These are phyloP conservation scores for Fusarium chuoi DNA, from an alignment of 2,329 filamentous ascomycete species.

Conservation along the genomic window DNA sequence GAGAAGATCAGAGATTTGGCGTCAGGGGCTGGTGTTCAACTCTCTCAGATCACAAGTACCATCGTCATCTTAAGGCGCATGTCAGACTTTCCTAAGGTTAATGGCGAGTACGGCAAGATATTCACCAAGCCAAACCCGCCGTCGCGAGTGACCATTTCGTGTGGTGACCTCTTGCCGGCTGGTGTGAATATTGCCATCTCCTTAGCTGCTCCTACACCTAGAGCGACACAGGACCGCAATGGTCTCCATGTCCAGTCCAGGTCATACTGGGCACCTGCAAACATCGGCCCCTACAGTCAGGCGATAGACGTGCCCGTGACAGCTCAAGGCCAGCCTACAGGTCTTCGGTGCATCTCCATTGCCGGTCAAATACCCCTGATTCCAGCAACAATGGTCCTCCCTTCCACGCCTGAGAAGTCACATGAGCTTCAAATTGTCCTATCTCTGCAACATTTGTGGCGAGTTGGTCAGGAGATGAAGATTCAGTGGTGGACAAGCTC, in stretches of 20 bases:
- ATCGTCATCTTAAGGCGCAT: constrained; percentile 81
- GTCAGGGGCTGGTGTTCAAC: constrained; percentile 41
- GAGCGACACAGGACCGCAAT: constrained; percentile 54
- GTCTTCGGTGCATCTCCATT: constrained; percentile 65
- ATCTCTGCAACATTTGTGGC: constrained; percentile 88
- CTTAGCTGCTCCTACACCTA: constrained; percentile 53
- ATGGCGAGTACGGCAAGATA: constrained; percentile 77
- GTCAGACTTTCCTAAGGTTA: constrained; percentile 80
- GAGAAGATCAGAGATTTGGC: constrained; percentile 57
- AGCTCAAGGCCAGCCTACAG: constrained; percentile 15
- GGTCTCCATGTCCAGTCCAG: constrained; percentile 90
- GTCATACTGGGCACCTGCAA: constrained; percentile 97
- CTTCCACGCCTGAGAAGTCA: constrained; percentile 49
- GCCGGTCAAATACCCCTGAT: constrained; percentile 93
- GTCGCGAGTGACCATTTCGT: constrained; percentile 83
- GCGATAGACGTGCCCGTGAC: constrained; percentile 68
- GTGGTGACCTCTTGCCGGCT: constrained; percentile 72
- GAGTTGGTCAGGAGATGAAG: constrained; percentile 77
- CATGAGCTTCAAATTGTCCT: constrained; percentile 72
- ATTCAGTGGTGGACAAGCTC: constrained; percentile 80
- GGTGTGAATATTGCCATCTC: constrained; percentile 70
- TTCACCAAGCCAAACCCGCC: constrained; percentile 86
- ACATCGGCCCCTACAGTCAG: constrained; percentile 97
- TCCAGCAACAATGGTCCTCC: constrained; percentile 79
- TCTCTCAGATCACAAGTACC: constrained; percentile 61